These are phyloP conservation scores for Ceratobasidium theobromae DNA, from an alignment of 1,284 basidiomycete genomes.

Conservation along the genomic window DNA sequence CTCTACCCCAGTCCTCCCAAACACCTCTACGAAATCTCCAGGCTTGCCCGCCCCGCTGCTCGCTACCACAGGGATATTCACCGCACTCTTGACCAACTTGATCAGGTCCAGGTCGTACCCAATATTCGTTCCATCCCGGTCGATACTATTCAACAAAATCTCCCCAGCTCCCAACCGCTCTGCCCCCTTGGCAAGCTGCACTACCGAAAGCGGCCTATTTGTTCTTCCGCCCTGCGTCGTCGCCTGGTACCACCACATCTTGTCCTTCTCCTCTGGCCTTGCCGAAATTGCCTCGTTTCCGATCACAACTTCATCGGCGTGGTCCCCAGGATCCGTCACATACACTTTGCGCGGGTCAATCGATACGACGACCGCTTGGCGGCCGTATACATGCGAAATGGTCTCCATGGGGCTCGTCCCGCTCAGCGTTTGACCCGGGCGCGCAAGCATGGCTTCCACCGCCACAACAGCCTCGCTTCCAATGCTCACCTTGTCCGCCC, in stretches of 20 bases:
- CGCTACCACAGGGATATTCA: constrained; percentile 91
- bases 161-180: constrained; percentile 93
- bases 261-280: constrained; percentile 61
- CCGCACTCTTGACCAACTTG: constrained; percentile 69
- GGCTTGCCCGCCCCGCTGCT: constrained; percentile 87
- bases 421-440: constrained; percentile 44
- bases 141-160: constrained; percentile 94
- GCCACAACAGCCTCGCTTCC: constrained; percentile 94
- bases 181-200: constrained; percentile 87
- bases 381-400: constrained; percentile 90
- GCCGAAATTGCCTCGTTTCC: constrained; percentile 48
- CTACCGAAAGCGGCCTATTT: constrained; percentile 83
- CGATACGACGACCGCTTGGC: constrained; percentile 96
- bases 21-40: constrained; percentile 87
- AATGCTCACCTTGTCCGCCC: constrained; percentile 97
- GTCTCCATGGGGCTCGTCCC: constrained; percentile 85
- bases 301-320: constrained; percentile 64
- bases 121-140: constrained; percentile 88
- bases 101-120: constrained; percentile 93
- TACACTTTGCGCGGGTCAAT: constrained; percentile 93
- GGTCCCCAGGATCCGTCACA: constrained; percentile 56
- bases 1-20: constrained; percentile 77
- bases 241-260: constrained; percentile 98
- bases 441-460: constrained; percentile 76
- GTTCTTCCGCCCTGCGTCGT: constrained; percentile 94